Conservation (phyloP, 2,329 filamentous ascomycete species). For the Fusarium secorum region DNA sequence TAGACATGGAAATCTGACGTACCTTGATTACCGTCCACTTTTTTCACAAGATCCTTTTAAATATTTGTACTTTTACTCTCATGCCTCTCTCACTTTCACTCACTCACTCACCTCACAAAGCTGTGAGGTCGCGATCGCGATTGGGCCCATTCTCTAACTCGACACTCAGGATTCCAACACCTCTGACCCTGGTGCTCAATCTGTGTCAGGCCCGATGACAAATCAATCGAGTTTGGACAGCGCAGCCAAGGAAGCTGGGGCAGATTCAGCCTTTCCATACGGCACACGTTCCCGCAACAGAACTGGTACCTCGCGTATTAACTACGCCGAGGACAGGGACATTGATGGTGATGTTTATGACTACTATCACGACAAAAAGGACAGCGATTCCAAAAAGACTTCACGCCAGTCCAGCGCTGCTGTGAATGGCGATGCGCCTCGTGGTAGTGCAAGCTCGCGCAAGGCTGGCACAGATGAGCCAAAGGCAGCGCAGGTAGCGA, state of each 20-base stretch:
- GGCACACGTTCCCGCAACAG: slow-evolving; percentile 95
- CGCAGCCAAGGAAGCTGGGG: slow-evolving; percentile 58
- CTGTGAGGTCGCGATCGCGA: slow-evolving; percentile 33
- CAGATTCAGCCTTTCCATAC: slow-evolving; percentile 73
- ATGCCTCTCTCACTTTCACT: slow-evolving; percentile 11
- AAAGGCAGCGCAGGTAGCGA: slow-evolving; percentile 48
- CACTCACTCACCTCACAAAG: slow-evolving; percentile 23
- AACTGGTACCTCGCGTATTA: slow-evolving; percentile 78
- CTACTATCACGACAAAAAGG: slow-evolving; percentile 63
- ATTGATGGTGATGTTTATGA: slow-evolving; percentile 88
- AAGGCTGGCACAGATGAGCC: slow-evolving; percentile 53
- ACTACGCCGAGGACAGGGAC: slow-evolving; percentile 95
- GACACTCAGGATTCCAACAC: slow-evolving; percentile 47
- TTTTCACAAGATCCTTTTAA: slow-evolving; percentile 19
- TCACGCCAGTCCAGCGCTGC: slow-evolving; percentile 55
- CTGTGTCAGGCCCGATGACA: slow-evolving; percentile 53
- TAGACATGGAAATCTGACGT: slow-evolving; percentile 15
- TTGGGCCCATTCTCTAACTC: slow-evolving; percentile 34
- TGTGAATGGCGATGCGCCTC: slow-evolving; percentile 49
- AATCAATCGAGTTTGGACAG: slow-evolving; percentile 58
- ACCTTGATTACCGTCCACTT: slow-evolving; percentile 32
- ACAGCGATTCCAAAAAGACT: slow-evolving; percentile 65
- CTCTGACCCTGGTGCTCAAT: slow-evolving; percentile 46
- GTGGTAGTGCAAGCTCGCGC: slow-evolving; percentile 50
- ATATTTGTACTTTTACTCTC: slow-evolving; percentile 6